A percentile compares a stretch with the other conserved stretches of the same genome.
These are phyloP conservation scores for Colletotrichum costaricense DNA, from an alignment of 2,329 filamentous ascomycete species.

Conservation along the genomic window DNA sequence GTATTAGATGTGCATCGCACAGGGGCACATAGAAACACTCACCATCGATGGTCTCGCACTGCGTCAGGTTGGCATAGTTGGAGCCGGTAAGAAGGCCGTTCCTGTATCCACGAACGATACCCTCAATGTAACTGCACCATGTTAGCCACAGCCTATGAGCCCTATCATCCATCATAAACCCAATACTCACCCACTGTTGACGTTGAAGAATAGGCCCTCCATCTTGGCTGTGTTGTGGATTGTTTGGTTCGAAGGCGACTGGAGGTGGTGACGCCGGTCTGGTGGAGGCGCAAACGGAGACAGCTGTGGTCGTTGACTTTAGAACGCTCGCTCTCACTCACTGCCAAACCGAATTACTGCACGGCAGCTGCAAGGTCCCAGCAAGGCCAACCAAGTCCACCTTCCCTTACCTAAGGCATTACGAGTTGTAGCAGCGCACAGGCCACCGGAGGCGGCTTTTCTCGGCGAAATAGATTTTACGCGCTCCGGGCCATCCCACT, in stretches of 20 bases:
- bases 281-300: conserved; percentile 33
- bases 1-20: conserved; percentile 29
- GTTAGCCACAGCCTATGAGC: conserved; percentile 32
- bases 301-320: conserved; percentile 30
- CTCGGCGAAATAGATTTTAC: conserved; percentile 34
- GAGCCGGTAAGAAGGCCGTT: conserved; percentile 90
- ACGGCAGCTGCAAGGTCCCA: conserved; percentile 31
- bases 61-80: conserved; percentile 95
- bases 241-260: conserved; percentile 11
- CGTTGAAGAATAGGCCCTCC: conserved; percentile 96
- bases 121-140: conserved; percentile 86
- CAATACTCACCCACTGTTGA: conserved; percentile 82
- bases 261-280: conserved; percentile 26
- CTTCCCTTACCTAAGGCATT: neutral
- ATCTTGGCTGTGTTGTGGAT: conserved; percentile 57
- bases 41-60: conserved; percentile 99
- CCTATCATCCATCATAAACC: conserved; percentile 17
- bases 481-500: conserved; percentile 33
- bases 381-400: conserved; percentile 15
- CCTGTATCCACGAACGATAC: conserved; percentile 95
- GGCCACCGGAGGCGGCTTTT: neutral
- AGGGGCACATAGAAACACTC: conserved; percentile 43
- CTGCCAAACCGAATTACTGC: conserved; percentile 10
- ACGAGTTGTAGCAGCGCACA: conserved; percentile 22
- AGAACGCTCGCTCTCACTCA: neutral